Evolutionary conservation across 345 rosid genomes (phyloP).

Genomic region (Litchi chinensis): DNA sequence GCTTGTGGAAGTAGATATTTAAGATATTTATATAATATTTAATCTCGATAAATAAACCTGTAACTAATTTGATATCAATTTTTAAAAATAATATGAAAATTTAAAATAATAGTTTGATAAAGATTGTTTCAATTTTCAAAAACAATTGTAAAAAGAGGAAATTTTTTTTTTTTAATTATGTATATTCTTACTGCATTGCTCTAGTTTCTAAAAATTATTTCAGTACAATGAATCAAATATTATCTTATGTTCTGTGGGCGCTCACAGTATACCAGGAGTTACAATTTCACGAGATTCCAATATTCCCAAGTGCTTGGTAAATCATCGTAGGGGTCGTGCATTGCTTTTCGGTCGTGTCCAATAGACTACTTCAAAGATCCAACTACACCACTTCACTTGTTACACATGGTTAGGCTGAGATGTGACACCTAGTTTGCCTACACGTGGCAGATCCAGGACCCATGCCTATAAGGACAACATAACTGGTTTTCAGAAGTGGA

Average conservation of each 20-base stretch:
- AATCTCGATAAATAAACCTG: too few relatives aligned
- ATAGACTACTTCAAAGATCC: slow-evolving; percentile 3
- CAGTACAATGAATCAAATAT: too few relatives aligned
- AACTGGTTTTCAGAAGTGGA: not conserved
- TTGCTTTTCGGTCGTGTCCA: not conserved
- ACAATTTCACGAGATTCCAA: too few relatives aligned
- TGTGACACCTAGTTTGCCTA: not conserved
- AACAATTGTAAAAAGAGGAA: too few relatives aligned
- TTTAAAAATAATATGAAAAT: too few relatives aligned
- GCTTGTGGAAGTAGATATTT: too few relatives aligned
- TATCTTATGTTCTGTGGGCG: not conserved
- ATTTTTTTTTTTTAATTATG: too few relatives aligned
- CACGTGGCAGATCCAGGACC: slow-evolving; percentile 13
- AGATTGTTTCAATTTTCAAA: too few relatives aligned
- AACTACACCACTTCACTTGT: not conserved
- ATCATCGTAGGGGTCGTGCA: not conserved
- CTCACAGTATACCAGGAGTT: not conserved
- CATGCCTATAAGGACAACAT: not conserved
- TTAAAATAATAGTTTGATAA: too few relatives aligned
- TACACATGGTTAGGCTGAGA: not conserved
- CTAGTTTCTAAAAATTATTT: not conserved
- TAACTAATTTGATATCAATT: too few relatives aligned
- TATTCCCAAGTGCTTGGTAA: not conserved
- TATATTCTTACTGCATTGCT: too few relatives aligned
- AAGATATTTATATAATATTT: too few relatives aligned